These are phyloP conservation scores for Lentinula sp. DNA, from an alignment of 768 basidiomycete species.

Conservation along the genomic window DNA sequence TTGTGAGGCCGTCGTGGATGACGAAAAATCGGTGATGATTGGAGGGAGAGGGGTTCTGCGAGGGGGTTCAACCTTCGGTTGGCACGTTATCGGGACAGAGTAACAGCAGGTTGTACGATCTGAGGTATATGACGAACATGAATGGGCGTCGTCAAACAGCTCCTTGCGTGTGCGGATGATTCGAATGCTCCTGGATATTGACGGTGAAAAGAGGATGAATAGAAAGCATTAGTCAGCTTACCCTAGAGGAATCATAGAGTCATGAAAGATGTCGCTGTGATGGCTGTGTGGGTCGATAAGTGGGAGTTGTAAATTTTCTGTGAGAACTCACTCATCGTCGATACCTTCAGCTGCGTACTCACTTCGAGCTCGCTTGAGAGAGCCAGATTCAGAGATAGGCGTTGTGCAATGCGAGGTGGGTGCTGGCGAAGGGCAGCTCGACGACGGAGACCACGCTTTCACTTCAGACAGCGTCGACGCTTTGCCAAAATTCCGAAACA, in stretches of 20 bases:
- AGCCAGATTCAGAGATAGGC: not conserved
- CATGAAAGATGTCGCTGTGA: not conserved
- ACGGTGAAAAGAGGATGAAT: not conserved
- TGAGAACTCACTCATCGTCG: not conserved
- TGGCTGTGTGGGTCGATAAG: not conserved
- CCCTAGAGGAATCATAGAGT: not conserved
- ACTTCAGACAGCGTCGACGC: not conserved
- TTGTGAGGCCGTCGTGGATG: too few species aligned
- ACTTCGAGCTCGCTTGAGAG: not conserved
- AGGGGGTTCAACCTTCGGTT: not conserved
- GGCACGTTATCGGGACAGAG: not conserved
- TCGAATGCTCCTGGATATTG: conserved; percentile 10
- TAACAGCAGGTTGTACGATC: not conserved
- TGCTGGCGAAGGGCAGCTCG: not conserved
- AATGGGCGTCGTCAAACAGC: conserved; percentile 13
- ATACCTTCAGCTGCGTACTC: not conserved
- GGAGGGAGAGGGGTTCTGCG: not conserved
- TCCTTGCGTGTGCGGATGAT: conserved; percentile 9
- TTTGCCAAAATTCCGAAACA: not conserved
- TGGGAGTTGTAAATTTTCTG: not conserved
- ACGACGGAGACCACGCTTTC: not conserved
- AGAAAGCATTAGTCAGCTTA: not conserved
- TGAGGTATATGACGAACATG: conserved; percentile 23
- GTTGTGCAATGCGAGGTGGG: not conserved
- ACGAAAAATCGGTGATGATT: not conserved